Base-by-base conservation (phyloP, 1,284 basidiomycete genomes). In the Ceratobasidium sp. region DNA sequence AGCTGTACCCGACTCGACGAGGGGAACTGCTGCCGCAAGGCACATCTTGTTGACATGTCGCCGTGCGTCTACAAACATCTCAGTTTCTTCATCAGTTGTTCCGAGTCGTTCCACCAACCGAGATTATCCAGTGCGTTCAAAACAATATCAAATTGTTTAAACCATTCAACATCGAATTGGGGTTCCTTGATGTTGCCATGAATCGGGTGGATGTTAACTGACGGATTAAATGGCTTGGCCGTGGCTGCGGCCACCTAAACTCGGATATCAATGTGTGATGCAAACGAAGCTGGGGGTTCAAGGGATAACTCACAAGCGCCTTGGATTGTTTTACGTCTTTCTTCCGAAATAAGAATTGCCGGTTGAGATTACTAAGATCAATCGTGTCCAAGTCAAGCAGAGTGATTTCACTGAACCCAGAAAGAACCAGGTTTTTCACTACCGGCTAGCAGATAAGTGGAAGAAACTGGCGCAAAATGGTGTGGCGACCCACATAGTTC, bases 261-360 rank as follows among this genome's bases (percentile, higher is more conserved):
- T 7, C 9, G 6, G 12, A 52, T 54, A 66, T 48, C 54, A 44
- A 42, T 57, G 20, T 20, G 17, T 9, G 38, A 64, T 20, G 15
- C 17, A 56, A 64, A 61, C 26, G 23, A 48, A 23, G n/a, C 20
- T n/a, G 52, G 44, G 57, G 33, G 57, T 28, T 46, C 13, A 38
- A 33, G 40, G 50, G 44, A 7, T 1, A 12, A 78, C 83, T 77
- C 78, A 94, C 96, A 84, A 97, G 83, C 7, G 97, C 94, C 86
- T 99, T 99, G 81, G 96, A 93, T 83, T 98, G 94, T 83, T 98
- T 97, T 79, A 99, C 95, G 83, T 99, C 97, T 82, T 97, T 97
- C 86, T 99, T 99, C 80, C 92, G 91, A 86, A 99, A 99, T 52
- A 99, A 88, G 85, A 99, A 99, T 83, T 99, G 98, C 28, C 98